These are phyloP conservation scores for Fraxinus floribunda DNA, from an alignment of 305 asterid species.

Conservation along the genomic window DNA sequence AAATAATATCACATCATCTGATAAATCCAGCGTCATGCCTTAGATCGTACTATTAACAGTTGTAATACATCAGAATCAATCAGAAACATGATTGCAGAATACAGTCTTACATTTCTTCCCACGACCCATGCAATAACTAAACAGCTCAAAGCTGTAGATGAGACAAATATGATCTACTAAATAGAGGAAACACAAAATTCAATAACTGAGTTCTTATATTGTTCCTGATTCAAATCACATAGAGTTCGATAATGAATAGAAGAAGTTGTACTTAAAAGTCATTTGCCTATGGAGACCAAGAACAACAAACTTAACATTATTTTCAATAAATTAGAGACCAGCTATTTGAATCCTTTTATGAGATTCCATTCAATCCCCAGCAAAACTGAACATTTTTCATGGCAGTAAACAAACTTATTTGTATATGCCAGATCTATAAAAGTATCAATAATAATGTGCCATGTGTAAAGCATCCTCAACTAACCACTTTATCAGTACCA, in stretches of 20 bases:
- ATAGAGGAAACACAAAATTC: not conserved
- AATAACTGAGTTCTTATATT: not conserved
- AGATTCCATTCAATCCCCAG: not conserved
- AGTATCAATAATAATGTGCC: not conserved
- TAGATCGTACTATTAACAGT: not conserved
- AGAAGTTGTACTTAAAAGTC: not conserved
- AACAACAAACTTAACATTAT: not conserved
- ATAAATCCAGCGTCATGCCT: not conserved
- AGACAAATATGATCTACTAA: not conserved
- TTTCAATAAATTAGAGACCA: not conserved
- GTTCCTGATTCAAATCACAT: not conserved
- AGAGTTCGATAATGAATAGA: not conserved
- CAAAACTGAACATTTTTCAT: not conserved
- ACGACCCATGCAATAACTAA: not conserved
- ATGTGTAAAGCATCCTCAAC: not conserved
- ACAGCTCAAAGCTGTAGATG: not conserved
- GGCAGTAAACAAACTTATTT: not conserved
- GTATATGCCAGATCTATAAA: not conserved
- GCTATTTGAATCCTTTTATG: not conserved
- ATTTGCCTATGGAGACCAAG: not conserved
- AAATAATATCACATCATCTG: not conserved
- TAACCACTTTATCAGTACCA: not conserved
- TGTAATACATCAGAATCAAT: not conserved
- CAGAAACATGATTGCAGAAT: not conserved
- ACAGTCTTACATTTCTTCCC: not conserved